A percentile compares a stretch with the other conserved stretches of the same genome.
These are phyloP conservation scores for Rubia balearica DNA, from an alignment of 305 asterid species.

Conservation along the genomic window DNA sequence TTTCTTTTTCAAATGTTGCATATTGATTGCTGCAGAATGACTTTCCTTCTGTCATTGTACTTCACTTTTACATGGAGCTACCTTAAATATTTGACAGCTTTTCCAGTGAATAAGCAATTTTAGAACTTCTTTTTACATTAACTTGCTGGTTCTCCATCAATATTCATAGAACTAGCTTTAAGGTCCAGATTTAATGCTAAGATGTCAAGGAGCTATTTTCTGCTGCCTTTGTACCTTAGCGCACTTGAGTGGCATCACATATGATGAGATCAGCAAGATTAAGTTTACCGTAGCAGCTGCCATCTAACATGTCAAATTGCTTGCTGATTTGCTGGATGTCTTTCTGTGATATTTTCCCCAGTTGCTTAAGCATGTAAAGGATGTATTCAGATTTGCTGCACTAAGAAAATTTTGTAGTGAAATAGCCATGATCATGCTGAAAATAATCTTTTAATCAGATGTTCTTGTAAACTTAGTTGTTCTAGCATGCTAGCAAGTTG, in stretches of 20 bases:
- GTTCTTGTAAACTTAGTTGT: not conserved
- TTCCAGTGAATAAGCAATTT: not conserved
- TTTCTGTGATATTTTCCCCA: conserved; percentile 15
- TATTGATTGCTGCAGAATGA: not conserved
- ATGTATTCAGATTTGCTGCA: conserved; percentile 16
- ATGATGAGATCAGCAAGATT: conserved; percentile 1
- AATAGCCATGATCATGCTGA: not conserved
- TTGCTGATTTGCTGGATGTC: conserved; percentile 13
- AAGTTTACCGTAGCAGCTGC: conserved; percentile 15
- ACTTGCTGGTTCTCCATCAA: not conserved
- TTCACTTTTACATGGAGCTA: not conserved
- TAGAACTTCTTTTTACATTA: not conserved
- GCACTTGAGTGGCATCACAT: conserved; percentile 6
- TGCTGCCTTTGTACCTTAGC: not conserved
- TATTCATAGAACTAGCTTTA: not conserved
- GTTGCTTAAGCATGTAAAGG: conserved; percentile 17
- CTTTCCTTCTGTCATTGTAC: not conserved
- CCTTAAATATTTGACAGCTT: not conserved
- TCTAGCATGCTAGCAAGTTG: not conserved
- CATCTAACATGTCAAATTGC: conserved; percentile 18
- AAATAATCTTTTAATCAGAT: not conserved
- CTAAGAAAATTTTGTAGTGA: not conserved
- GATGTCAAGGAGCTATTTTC: not conserved
- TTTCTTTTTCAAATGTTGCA: not conserved
- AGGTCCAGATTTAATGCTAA: not conserved